Base-by-base conservation (phyloP, 75 land plant genomes). In the Selaginella moellendorffii region DNA sequence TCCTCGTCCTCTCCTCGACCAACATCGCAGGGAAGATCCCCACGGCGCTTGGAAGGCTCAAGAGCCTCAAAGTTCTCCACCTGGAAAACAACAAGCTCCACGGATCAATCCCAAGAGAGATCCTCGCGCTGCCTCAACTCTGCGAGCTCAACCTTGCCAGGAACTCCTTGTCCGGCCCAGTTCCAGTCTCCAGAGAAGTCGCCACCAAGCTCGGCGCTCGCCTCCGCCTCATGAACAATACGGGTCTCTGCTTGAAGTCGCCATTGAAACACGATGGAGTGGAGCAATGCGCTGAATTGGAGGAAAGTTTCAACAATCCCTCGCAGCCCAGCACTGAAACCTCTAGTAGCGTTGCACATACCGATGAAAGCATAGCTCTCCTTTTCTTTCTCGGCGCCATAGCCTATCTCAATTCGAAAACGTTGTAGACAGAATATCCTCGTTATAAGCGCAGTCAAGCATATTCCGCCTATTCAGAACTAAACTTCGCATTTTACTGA, bases 61-160 rank as follows among this genome's bases (percentile, higher is more conserved):
- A 64, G 9, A 56, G 24, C 5, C n/a, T 56, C 2, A 56, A 24
- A 51, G 65, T 64, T 1, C 23, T 64, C 22, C 25, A 29, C 29
- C 29, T 64, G 46, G 52, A 64, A 1, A 30, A 64, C n/a, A 64
- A 64, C 28, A 30, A 36, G 65, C 25, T 64, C 9, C 28, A 29
- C 2, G 65, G 65, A 1, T 1, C 54, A 19, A 64, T 64, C 1
- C 65, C 65, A 36, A 19, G n/a, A 56, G 59, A 56, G 24, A 21
- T 56, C n/a, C 9, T 19, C 5, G n/a, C 5, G 9, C 24, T 56
- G 59, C 59, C 59, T 21, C 2, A 21, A 21, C n/a, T 56, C 5
- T 8, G 24, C 24, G 59, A 56, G 59, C 59, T 56, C 9, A 56
- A 56, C 24, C 23, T 56, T 8, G 59, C 59, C 8, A 8, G 2